Percentiles rank a stretch among this genome's conserved stretches.
These are phyloP conservation scores for Arachnomyces sp. DNA, from an alignment of 2,329 filamentous ascomycete species.

Conservation along the genomic window DNA sequence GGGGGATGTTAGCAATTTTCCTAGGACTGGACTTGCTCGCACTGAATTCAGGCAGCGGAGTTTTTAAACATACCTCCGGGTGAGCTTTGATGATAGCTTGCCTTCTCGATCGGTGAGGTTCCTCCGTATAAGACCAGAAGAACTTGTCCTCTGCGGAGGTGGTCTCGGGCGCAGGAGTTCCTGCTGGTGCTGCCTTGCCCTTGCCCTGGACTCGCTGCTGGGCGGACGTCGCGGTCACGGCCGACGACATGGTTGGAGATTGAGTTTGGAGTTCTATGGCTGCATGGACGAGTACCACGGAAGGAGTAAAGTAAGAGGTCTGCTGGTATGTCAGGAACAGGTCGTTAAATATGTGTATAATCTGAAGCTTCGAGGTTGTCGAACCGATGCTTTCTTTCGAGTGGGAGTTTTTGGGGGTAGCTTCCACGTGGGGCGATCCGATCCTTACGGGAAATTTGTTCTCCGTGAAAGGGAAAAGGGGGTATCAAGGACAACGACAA, in stretches of 20 bases:
- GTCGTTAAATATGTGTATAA: no score
- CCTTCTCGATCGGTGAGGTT: constrained; percentile 84
- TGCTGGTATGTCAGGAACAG: background rate
- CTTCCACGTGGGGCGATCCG: constrained; percentile 9
- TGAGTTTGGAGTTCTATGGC: background rate
- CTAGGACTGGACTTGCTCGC: no score
- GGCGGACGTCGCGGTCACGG: constrained; percentile 23
- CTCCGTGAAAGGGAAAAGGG: no score
- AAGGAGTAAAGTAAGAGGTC: background rate
- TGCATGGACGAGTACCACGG: no score
- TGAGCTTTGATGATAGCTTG: constrained; percentile 97
- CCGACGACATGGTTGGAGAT: constrained; percentile 19
- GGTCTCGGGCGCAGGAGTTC: constrained; percentile 23
- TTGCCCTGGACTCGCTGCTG: constrained; percentile 19
- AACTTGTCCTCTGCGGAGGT: constrained; percentile 53
- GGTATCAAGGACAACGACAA: no score
- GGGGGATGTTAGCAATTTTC: constrained; percentile 1
- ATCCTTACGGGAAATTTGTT: background rate
- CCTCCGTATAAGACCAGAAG: constrained; percentile 99
- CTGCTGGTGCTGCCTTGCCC: constrained; percentile 13
- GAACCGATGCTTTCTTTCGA: background rate
- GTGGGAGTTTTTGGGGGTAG: background rate
- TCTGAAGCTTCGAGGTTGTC: no score
- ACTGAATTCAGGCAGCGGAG: no score
- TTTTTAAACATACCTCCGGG: constrained; percentile 62